Percentiles rank a stretch among this genome's conserved stretches.
Evolutionary conservation across 768 basidiomycete species (phyloP).

Genomic region (Phlebiopsis gigantea): DNA sequence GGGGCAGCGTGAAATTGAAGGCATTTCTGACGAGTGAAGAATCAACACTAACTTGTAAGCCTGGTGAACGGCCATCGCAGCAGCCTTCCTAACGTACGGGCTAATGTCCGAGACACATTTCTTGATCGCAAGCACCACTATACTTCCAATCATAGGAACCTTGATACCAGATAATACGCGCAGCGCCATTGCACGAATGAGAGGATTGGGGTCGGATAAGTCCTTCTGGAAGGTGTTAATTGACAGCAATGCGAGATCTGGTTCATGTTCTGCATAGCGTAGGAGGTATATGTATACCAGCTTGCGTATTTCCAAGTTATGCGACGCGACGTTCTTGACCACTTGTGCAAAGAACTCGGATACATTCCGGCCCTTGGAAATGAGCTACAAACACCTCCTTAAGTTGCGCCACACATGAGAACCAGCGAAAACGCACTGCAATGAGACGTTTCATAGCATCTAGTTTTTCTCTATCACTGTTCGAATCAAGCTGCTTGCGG

Average conservation of each 20-base stretch:
- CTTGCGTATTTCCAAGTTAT: slow-evolving; percentile 91
- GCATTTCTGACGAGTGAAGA: neutral
- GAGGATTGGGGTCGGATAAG: slow-evolving; percentile 83
- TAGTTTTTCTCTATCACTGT: slow-evolving; percentile 82
- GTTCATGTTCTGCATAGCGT: slow-evolving; percentile 88
- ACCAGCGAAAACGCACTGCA: slow-evolving; percentile 54
- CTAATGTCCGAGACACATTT: slow-evolving; percentile 90
- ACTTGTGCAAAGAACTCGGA: slow-evolving; percentile 95
- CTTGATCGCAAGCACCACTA: slow-evolving; percentile 84
- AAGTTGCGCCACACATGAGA: neutral
- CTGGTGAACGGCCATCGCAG: slow-evolving; percentile 86
- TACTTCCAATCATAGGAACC: slow-evolving; percentile 80
- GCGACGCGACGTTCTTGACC: slow-evolving; percentile 93
- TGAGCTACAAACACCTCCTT: slow-evolving; percentile 52
- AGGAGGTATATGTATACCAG: slow-evolving; percentile 97
- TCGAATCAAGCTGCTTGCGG: slow-evolving; percentile 81
- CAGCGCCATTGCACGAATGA: slow-evolving; percentile 95
- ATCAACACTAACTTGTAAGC: slow-evolving; percentile 58
- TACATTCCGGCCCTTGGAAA: slow-evolving; percentile 88
- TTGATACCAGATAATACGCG: slow-evolving; percentile 89
- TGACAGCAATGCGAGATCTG: slow-evolving; percentile 90
- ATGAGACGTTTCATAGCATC: slow-evolving; percentile 95
- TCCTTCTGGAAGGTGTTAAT: slow-evolving; percentile 99
- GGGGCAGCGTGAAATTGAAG: neutral
- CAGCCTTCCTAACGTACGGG: slow-evolving; percentile 92